These are phyloP conservation scores for Calamus simplicifolius DNA, from an alignment of 176 grass and related monocot genomes.

Conservation along the genomic window DNA sequence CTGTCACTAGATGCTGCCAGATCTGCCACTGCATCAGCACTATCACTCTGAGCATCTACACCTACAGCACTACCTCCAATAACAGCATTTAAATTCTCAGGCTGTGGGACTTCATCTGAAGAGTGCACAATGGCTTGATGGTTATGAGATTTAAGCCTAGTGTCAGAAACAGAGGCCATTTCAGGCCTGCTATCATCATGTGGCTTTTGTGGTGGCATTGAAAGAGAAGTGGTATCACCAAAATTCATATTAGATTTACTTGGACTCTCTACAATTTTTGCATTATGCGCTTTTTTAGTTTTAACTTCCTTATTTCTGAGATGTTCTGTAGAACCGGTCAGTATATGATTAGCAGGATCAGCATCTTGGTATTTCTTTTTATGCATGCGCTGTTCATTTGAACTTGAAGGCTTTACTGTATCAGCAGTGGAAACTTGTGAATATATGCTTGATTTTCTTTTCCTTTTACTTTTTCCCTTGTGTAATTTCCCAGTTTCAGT, in stretches of 20 bases:
- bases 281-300: constrained; percentile 24
- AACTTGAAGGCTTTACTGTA: constrained; percentile 1
- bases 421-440: constrained; percentile 11
- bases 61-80: constrained; percentile 30
- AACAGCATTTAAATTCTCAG: constrained; percentile 16
- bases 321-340: constrained; percentile 16
- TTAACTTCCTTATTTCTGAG: constrained; percentile 11
- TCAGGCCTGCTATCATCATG: constrained; percentile 8
- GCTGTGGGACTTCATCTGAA: constrained; percentile 13
- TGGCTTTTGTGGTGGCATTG: no score
- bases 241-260: constrained; percentile 13
- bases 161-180: constrained; percentile 22
- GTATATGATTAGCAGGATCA: constrained; percentile 22
- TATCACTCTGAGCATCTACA: constrained; percentile 2
- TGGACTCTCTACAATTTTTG: constrained; percentile 13
- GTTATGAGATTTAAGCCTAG: constrained; percentile 25
- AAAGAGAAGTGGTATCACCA: constrained; percentile 8
- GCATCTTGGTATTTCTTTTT: constrained; percentile 6
- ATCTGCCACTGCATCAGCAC: neutral
- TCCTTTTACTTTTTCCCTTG: constrained; percentile 38
- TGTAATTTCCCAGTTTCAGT: constrained; percentile 23
- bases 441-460: constrained; percentile 28
- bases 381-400: constrained; percentile 15
- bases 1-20: constrained; percentile 47
- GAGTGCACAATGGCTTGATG: constrained; percentile 7